These are phyloP conservation scores for Mycena indigotica DNA, from an alignment of 768 basidiomycete genomes.

Conservation along the genomic window DNA sequence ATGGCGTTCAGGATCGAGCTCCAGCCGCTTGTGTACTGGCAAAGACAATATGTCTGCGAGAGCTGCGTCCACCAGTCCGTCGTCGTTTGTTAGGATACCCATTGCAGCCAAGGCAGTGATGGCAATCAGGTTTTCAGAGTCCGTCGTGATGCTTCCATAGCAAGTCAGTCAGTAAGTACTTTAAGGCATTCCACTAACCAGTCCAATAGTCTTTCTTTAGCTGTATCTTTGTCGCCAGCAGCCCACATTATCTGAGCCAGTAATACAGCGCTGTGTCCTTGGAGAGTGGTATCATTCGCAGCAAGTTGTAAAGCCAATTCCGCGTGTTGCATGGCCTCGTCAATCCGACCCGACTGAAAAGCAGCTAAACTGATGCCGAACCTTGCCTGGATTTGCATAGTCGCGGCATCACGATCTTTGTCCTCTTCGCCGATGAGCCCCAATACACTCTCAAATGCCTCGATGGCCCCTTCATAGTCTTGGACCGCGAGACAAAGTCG, in stretches of 20 bases:
- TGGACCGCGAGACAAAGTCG: slow-evolving; percentile 66
- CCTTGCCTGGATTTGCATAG: slow-evolving; percentile 61
- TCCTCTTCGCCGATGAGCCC: slow-evolving; percentile 64
- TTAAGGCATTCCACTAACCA: slow-evolving; percentile 53
- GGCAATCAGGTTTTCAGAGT: slow-evolving; percentile 78
- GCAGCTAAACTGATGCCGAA: slow-evolving; percentile 75
- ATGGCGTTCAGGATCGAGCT: slow-evolving; percentile 69
- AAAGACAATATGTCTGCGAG: slow-evolving; percentile 77
- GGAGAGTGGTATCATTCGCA: slow-evolving; percentile 47
- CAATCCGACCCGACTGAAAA: slow-evolving; percentile 64
- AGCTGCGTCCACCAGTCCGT: slow-evolving; percentile 81
- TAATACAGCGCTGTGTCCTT: slow-evolving; percentile 74
- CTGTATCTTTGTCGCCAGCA: slow-evolving; percentile 69
- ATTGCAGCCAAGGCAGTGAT: slow-evolving; percentile 88
- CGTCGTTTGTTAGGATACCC: slow-evolving; percentile 80
- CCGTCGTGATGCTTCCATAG: slow-evolving; percentile 63
- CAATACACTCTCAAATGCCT: slow-evolving; percentile 71
- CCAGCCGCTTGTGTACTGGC: slow-evolving; percentile 62
- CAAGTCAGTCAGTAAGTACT: slow-evolving; percentile 1
- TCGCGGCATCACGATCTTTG: slow-evolving; percentile 35
- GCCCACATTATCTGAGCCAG: slow-evolving; percentile 88
- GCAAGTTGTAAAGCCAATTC: slow-evolving; percentile 66
- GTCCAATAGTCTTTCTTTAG: slow-evolving; percentile 78
- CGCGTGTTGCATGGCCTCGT: slow-evolving; percentile 64
- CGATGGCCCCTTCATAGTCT: slow-evolving; percentile 61